Base-by-base conservation (phyloP, 2,329 filamentous ascomycete genomes). In the Aspergillus vadensis region DNA sequence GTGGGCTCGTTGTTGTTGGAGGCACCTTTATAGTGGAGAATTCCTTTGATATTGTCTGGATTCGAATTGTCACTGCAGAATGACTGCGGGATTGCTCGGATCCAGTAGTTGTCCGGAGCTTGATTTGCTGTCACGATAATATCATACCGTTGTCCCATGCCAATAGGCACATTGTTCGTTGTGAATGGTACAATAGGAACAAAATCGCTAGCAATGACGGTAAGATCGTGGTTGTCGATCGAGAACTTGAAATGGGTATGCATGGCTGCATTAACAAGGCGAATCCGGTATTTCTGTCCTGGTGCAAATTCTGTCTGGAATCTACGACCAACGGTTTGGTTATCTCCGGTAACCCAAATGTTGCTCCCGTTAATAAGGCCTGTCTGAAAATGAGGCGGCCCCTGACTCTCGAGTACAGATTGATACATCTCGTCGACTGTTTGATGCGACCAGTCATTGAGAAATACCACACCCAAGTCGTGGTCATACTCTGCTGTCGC, bases 201-300 rank as follows among this genome's bases (percentile, higher is more conserved):
- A 4, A 88, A 73, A 61, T 88, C 87, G n/a, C 73, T 76, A 0
- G 81, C 78, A 41, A 89, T 85, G 38, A 89, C 85, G 0, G 77
- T 82, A 65, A 89, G 70, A 0, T 69, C 80, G 70, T 89, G 86
- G 54, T 82, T 80, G 43, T 81, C 79, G 25, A 81, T 76, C 48
- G 72, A 75, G 68, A 88, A 86, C 51, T 67, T 69, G 55, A 67
- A 74, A 23, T 67, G 61, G 1, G 66, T 70, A 19, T 72, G 66
- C 5, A 64, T 61, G 0, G 69, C 70, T 3, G 65, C 62, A 55
- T 74, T 74, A 4, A 73, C 60, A 3, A 75, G 39, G 2, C 72
- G 62, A 12, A 75, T 59, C 10, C 68, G 62, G 49, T 75, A 73
- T 2, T 60, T 67, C 2, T 51, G 67, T 3, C 65, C 67, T 8